Evolutionary conservation across 768 basidiomycete genomes (phyloP), one percentile per base, ranked within the genome.

Genomic region (Leccinellum rugosiceps): DNA sequence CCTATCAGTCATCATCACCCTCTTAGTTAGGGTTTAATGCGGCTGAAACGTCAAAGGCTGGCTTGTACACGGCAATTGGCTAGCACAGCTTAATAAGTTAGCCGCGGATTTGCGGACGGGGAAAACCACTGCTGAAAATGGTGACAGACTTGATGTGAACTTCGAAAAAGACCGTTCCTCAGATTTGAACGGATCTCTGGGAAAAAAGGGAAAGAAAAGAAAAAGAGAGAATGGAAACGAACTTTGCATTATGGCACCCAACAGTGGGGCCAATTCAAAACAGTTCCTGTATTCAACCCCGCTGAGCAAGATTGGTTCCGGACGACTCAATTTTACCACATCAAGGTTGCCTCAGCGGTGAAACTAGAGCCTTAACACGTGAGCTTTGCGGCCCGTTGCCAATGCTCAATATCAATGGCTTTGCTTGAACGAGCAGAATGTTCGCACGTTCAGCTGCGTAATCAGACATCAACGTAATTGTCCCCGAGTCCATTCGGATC

Each of bases 41-140:
- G 67, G 63, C 41, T 65, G 59, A 69, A 71, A 61, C 68, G 58
- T 59, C 59, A 47, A 43, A 31, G 41, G 56, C 25, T 57, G 60
- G 26, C 41, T 43, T 17, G 44, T 44, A 46, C 57, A n/a, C n/a
- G 50, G 61, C 34, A 60, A 65, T 55, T 58, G 58, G 49, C 41
- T 52, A 58, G 56, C 34, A 23, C 38, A 48, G 6, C 34, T 43
- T 49, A 50, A 52, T n/a, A 15, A 19, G 21, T 31, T 50, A 35
- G 47, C 61, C 53, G 58, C 58, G 60, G 71, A 65, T 56, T 55
- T 69, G 44, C 49, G 60, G 51, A 35, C 34, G 50, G 26, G n/a
- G 35, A 35, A 53, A 43, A 49, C 14, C 32, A 46, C 21, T 13
- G 41, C 49, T 34, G 47, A 45, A 50, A 25, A 43, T n/a, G 10